These are phyloP conservation scores for Boletus eberwhitei DNA, from an alignment of 768 basidiomycete species.

Conservation along the genomic window DNA sequence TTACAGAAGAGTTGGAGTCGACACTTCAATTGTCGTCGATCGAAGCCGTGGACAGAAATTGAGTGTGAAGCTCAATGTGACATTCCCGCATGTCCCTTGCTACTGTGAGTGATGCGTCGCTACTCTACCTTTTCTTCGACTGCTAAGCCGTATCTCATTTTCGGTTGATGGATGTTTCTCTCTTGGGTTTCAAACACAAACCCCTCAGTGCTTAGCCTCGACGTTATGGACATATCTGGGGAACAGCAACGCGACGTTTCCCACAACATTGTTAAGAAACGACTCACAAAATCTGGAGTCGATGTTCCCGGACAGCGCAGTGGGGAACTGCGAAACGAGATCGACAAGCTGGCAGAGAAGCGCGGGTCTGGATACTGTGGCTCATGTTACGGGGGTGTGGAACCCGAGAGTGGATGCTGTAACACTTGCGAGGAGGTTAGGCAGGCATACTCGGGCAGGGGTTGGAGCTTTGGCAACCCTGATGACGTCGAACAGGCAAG, in stretches of 20 bases:
- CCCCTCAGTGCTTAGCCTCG: constrained; percentile 80
- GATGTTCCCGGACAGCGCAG: constrained; percentile 53
- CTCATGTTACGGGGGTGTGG: constrained; percentile 89
- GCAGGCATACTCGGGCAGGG: constrained; percentile 81
- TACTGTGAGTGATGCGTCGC: constrained; percentile 66
- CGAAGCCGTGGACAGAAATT: constrained; percentile 92
- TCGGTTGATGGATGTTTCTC: not conserved
- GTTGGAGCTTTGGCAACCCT: constrained; percentile 94
- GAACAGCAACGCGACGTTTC: constrained; percentile 90
- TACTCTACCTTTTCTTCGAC: not conserved
- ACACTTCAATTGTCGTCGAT: constrained; percentile 94
- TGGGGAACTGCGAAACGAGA: constrained; percentile 77
- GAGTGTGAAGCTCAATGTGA: constrained; percentile 86
- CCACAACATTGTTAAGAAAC: constrained; percentile 84
- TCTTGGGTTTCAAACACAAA: not conserved
- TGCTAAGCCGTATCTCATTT: not conserved
- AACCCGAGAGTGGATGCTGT: constrained; percentile 81
- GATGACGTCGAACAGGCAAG: constrained; percentile 89
- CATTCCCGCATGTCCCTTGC: constrained; percentile 96
- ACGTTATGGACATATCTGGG: constrained; percentile 98
- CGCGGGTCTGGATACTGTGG: constrained; percentile 77
- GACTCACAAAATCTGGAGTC: constrained; percentile 59
- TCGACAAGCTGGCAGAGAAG: constrained; percentile 71
- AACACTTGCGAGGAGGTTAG: constrained; percentile 96
- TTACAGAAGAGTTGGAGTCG: constrained; percentile 81